Conservation (phyloP, 805 yeast species). For the Phaffomyces antillensis region DNA sequence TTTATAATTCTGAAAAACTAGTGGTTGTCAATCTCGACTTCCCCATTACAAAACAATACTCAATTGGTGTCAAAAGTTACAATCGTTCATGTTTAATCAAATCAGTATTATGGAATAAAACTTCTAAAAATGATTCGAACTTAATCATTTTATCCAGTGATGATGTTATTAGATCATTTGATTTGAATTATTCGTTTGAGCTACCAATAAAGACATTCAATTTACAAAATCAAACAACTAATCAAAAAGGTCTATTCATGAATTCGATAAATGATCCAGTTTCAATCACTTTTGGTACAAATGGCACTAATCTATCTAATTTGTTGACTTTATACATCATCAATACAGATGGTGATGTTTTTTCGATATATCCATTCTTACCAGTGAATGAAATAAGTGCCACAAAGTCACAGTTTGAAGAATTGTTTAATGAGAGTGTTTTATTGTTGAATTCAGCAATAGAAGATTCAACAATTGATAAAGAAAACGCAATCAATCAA, state of each 20-base stretch:
- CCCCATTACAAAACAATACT: conserved; percentile 16
- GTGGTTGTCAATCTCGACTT: conserved; percentile 28
- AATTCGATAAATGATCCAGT: conserved; percentile 17
- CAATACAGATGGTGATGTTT: conserved; percentile 51
- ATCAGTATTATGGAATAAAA: conserved; percentile 38
- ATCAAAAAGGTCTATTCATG: conserved; percentile 13
- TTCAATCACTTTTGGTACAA: conserved; percentile 21
- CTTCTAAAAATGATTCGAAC: conserved; percentile 35
- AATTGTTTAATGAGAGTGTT: conserved; percentile 28
- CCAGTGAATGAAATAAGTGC: conserved; percentile 37
- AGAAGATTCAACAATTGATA: conserved; percentile 6
- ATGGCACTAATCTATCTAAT: conserved; percentile 25
- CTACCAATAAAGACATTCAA: conserved; percentile 16
- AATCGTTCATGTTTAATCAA: conserved; percentile 23
- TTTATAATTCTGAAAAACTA: conserved; percentile 28
- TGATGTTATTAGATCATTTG: conserved; percentile 28
- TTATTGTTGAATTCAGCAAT: conserved; percentile 21
- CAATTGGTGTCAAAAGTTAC: conserved; percentile 23
- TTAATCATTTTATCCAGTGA: conserved; percentile 35
- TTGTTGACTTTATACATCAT: conserved; percentile 46
- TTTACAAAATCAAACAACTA: conserved; percentile 15
- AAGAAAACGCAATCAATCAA: conserved; percentile 24
- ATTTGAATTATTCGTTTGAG: conserved; percentile 24
- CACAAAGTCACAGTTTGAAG: conserved; percentile 25
- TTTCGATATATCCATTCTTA: conserved; percentile 55